Evolutionary conservation across 495 filamentous ascomycete species (phyloP).

Genomic region (Hypoxylon fuscum): DNA sequence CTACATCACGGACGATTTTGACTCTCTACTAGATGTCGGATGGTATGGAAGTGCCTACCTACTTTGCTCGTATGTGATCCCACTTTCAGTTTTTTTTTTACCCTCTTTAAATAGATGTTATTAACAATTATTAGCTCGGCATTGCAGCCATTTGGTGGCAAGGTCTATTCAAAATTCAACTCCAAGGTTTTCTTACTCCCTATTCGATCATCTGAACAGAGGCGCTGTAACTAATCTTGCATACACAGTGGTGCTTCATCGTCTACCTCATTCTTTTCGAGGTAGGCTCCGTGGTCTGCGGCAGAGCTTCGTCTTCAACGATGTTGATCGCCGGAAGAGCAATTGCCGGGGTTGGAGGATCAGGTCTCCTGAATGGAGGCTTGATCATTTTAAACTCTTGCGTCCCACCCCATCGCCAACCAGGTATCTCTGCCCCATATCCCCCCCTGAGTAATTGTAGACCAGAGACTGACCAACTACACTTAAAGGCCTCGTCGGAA

Average conservation of each 20-base stretch:
- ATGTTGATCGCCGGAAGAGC: constrained; percentile 61
- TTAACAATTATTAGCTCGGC: constrained; percentile 35
- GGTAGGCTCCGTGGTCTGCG: constrained; percentile 60
- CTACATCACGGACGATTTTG: constrained; percentile 56
- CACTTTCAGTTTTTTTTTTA: constrained; percentile 48
- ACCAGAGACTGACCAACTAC: not conserved
- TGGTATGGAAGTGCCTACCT: constrained; percentile 60
- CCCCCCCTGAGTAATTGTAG: not conserved
- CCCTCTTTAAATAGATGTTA: too few relatives aligned
- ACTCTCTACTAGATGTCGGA: constrained; percentile 57
- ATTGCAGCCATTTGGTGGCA: constrained; percentile 49
- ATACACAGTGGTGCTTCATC: constrained; percentile 48
- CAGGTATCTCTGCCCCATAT: not conserved
- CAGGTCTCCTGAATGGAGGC: constrained; percentile 57
- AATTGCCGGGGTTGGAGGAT: constrained; percentile 56
- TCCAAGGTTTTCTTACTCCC: constrained; percentile 16
- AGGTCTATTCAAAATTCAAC: constrained; percentile 48
- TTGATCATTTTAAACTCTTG: constrained; percentile 5
- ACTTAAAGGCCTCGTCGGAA: constrained; percentile 7
- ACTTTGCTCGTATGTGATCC: constrained; percentile 28
- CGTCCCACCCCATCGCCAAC: not conserved
- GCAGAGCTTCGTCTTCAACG: constrained; percentile 52
- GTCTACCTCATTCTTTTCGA: constrained; percentile 51
- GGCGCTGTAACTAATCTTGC: not conserved
- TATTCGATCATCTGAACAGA: not conserved